phyloP scores from a whole-genome alignment of 495 filamentous ascomycete species.

The Pseudotulostoma volvatum region DNA sequence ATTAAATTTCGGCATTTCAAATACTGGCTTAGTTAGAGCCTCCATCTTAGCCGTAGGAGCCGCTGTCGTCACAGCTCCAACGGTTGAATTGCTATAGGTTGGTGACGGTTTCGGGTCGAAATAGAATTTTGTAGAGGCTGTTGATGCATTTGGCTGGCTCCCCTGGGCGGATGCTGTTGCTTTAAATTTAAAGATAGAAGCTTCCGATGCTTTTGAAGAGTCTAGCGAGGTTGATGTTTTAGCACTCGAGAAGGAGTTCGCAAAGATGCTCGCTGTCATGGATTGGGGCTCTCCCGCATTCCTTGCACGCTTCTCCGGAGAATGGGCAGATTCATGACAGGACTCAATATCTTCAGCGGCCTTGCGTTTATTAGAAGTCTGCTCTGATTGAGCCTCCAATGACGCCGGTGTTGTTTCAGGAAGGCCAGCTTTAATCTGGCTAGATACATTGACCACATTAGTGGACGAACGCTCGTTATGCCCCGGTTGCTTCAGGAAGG shows the following conservation, averaged over 20 bases:
- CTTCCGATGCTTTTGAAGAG: no score
- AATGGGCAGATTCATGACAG: constrained; percentile 3
- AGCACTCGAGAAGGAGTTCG: constrained; percentile 22
- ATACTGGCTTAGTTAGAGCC: no score
- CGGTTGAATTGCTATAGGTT: constrained; percentile 3
- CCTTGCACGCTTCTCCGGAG: constrained; percentile 9
- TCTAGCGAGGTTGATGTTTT: not conserved
- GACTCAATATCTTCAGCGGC: constrained; percentile 1
- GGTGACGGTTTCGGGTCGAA: no score
- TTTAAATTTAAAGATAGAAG: no score
- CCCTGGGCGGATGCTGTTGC: no score
- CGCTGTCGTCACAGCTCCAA: constrained; percentile 3
- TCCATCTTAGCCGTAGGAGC: constrained; percentile 12
- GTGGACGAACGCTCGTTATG: not conserved
- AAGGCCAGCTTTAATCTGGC: not conserved
- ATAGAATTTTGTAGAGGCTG: no score
- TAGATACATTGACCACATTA: not conserved
- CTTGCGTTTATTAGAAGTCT: constrained; percentile 1
- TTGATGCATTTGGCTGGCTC: no score
- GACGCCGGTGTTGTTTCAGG: not conserved
- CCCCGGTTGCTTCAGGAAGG: constrained; percentile 10
- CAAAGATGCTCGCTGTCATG: constrained; percentile 24
- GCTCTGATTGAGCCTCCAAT: not conserved
- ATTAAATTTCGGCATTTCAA: constrained; percentile 14
- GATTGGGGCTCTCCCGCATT: constrained; percentile 10